phyloP scores from a whole-genome alignment of 305 asterid genomes.

The Fraxinus dipetala region DNA sequence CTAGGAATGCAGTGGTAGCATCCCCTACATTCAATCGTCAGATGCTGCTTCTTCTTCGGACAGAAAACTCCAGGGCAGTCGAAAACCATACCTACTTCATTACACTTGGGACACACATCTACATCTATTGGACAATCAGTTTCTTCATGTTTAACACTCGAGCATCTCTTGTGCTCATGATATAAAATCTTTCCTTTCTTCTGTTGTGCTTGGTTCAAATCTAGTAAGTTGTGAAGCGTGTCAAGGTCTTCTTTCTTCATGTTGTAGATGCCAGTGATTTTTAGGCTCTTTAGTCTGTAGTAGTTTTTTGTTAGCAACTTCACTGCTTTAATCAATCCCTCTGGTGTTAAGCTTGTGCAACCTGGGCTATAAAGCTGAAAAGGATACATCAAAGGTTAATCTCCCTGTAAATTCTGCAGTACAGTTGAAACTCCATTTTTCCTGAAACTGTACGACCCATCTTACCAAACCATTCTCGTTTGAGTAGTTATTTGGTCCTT shows the following conservation, averaged over 20 bases:
- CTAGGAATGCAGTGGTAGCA: slow-evolving; percentile 53
- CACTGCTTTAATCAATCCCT: slow-evolving; percentile 53
- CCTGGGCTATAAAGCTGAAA: slow-evolving; percentile 66
- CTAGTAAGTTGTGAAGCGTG: slow-evolving; percentile 37
- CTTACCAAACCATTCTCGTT: too few species aligned
- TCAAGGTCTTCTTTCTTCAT: slow-evolving; percentile 40
- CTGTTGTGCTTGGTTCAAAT: slow-evolving; percentile 20
- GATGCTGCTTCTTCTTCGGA: slow-evolving; percentile 17
- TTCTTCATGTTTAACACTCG: slow-evolving; percentile 18
- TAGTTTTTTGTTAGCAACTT: slow-evolving; percentile 35
- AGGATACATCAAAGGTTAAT: neutral
- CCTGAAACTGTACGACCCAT: too few species aligned
- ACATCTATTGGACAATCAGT: slow-evolving; percentile 39
- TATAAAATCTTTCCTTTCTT: slow-evolving; percentile 27
- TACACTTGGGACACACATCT: slow-evolving; percentile 55
- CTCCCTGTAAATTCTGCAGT: neutral
- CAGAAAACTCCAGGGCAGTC: slow-evolving; percentile 55
- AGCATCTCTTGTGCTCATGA: slow-evolving; percentile 25
- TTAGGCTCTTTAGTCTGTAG: slow-evolving; percentile 37
- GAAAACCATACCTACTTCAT: slow-evolving; percentile 43
- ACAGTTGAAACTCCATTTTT: neutral
- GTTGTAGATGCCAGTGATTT: slow-evolving; percentile 48
- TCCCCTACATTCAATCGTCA: slow-evolving; percentile 39
- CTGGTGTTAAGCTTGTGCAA: slow-evolving; percentile 62
- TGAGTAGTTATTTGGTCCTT: too few species aligned